A percentile compares a stretch with the other conserved stretches of the same genome.
Conservation (phyloP, 108 stramenopile genomes). For the Cyclotella distinguenda region DNA sequence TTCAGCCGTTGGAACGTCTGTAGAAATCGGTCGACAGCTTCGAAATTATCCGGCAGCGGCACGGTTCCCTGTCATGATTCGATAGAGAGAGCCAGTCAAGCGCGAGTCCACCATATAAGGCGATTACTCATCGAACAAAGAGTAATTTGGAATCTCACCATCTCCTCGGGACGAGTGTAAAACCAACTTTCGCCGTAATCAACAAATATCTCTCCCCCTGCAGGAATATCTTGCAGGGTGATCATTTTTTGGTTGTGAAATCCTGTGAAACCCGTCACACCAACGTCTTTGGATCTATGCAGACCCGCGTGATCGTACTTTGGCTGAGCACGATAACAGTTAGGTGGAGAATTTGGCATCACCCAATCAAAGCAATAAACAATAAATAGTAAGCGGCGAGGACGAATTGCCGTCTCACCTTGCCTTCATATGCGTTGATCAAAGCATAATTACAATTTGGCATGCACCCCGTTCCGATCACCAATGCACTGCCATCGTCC, state of each 20-base stretch:
- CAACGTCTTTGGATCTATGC: conserved; percentile 28
- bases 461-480: conserved; percentile 49
- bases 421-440: conserved; percentile 40
- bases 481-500: conserved; percentile 15
- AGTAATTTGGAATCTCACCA: no score
- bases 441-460: conserved; percentile 51
- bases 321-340: conserved; percentile 12
- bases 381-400: background rate
- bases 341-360: no score
- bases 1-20: conserved; percentile 19
- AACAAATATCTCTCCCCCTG: conserved; percentile 53
- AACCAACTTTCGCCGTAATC: conserved; percentile 51
- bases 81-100: no score
- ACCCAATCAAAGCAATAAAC: background rate
- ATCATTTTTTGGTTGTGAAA: conserved; percentile 47
- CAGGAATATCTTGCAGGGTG: conserved; percentile 15
- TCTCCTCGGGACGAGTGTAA: conserved; percentile 3
- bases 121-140: no score
- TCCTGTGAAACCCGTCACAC: conserved; percentile 41
- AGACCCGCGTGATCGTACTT: conserved; percentile 41
- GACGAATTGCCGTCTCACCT: conserved; percentile 5
- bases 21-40: conserved; percentile 31
- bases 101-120: no score
- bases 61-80: no score
- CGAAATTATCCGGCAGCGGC: conserved; percentile 25